These are phyloP conservation scores for Isabelozyma heimii DNA, from an alignment of 805 yeast species.

Conservation along the genomic window DNA sequence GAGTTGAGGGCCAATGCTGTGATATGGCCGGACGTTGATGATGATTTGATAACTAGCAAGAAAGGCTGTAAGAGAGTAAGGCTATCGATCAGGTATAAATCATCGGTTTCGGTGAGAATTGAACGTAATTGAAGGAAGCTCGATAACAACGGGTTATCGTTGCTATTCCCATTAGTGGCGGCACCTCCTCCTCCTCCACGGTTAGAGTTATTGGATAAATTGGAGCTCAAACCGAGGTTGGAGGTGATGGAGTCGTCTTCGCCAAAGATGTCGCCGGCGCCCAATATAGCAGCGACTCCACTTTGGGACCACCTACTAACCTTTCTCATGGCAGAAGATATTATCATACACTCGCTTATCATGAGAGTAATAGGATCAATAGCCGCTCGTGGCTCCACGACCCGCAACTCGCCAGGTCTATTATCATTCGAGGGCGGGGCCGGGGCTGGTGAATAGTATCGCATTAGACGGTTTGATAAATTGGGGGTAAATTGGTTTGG, in stretches of 20 bases:
- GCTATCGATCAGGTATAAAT: slow-evolving; percentile 60
- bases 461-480: neutral
- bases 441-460: neutral
- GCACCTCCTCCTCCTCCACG: neutral
- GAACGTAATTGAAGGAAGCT: slow-evolving; percentile 78
- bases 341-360: slow-evolving; percentile 81
- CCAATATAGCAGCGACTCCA: slow-evolving; percentile 81
- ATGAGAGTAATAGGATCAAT: slow-evolving; percentile 80
- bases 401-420: neutral
- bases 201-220: neutral
- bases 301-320: slow-evolving; percentile 62
- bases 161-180: slow-evolving; percentile 1
- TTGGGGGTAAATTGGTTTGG: no score
- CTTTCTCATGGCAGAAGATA: slow-evolving; percentile 88
- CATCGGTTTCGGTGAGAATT: slow-evolving; percentile 55
- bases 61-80: slow-evolving; percentile 83
- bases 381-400: slow-evolving; percentile 23
- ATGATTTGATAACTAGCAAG: slow-evolving; percentile 74
- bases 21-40: slow-evolving; percentile 81
- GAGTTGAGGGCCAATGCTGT: slow-evolving; percentile 80
- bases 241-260: slow-evolving; percentile 31
- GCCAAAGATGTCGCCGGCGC: slow-evolving; percentile 58
- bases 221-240: slow-evolving; percentile 20
- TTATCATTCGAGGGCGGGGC: neutral
- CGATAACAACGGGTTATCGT: slow-evolving; percentile 60